Percentiles rank a stretch among this genome's conserved stretches.
These are phyloP conservation scores for Dactylonectria macrodidyma DNA, from an alignment of 2,329 filamentous ascomycete genomes.

Conservation along the genomic window DNA sequence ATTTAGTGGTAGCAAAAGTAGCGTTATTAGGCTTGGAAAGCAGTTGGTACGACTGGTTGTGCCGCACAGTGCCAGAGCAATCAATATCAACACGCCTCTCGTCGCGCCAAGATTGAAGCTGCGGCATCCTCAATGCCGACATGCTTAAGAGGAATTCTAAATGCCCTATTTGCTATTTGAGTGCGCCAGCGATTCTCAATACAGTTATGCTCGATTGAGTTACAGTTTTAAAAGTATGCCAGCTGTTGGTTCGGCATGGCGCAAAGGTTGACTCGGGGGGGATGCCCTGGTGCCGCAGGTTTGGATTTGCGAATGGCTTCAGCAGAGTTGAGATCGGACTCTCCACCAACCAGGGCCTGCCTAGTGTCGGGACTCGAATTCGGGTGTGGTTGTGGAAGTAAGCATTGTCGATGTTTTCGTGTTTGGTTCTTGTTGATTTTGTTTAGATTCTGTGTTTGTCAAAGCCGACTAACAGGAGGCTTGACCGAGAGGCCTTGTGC, in stretches of 20 bases:
- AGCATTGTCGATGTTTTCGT: no score
- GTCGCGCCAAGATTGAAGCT: neutral
- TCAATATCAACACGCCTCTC: neutral
- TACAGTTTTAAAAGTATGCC: slow-evolving; percentile 3
- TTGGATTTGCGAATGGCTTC: slow-evolving; percentile 19
- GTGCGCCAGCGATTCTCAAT: neutral
- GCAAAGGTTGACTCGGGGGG: slow-evolving; percentile 11
- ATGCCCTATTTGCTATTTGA: neutral
- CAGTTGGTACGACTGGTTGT: neutral
- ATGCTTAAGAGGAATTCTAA: neutral
- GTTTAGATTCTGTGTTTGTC: no score
- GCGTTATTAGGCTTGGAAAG: slow-evolving; percentile 4
- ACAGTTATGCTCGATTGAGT: neutral
- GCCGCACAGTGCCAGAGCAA: neutral
- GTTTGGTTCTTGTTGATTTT: neutral
- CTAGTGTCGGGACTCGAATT: neutral
- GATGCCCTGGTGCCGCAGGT: neutral
- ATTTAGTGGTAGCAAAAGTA: slow-evolving; percentile 23
- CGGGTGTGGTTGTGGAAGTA: neutral
- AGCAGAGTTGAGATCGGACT: slow-evolving; percentile 5
- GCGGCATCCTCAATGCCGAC: neutral
- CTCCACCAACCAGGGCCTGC: slow-evolving; percentile 1
- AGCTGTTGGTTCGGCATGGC: slow-evolving; percentile 12
- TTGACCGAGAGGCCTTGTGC: neutral
- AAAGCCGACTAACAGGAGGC: no score